Percentiles rank a stretch among this genome's conserved stretches.
Evolutionary conservation across 257 asterid species (phyloP).

Genomic region (Primulina tabacum): DNA sequence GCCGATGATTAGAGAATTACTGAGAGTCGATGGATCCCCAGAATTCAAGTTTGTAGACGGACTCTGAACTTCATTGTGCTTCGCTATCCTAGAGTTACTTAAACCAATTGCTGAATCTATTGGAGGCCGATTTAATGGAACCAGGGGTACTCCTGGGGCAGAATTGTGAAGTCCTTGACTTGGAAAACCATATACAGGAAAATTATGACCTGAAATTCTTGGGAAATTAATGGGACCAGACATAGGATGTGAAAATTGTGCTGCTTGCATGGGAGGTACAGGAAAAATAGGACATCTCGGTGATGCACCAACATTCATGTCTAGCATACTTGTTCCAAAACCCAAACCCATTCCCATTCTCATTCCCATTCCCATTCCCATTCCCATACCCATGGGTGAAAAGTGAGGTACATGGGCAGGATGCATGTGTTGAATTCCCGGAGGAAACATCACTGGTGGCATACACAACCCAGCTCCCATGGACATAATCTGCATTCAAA

Average conservation of each 20-base stretch:
- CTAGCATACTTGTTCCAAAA: conserved; percentile 69
- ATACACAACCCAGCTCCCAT: conserved; percentile 88
- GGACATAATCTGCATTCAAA: conserved; percentile 72
- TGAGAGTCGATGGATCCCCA: conserved; percentile 26
- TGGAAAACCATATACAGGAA: conserved; percentile 52
- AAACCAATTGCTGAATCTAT: conserved; percentile 34
- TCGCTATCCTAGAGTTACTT: conserved; percentile 30
- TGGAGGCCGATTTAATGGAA: conserved; percentile 43
- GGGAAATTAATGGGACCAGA: conserved; percentile 44
- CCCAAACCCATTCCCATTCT: conserved; percentile 63
- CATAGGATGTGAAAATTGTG: conserved; percentile 47
- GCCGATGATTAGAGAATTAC: conserved; percentile 28
- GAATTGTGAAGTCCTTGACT: conserved; percentile 52
- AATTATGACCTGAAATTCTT: conserved; percentile 47
- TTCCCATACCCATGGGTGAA: conserved; percentile 64
- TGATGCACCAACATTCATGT: conserved; percentile 61
- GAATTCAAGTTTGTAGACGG: conserved; percentile 35
- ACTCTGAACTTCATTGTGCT: conserved; percentile 32
- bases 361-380: conserved; percentile 71
- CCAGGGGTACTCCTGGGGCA: conserved; percentile 41
- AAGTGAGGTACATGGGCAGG: conserved; percentile 66
- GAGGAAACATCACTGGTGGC: conserved; percentile 80
- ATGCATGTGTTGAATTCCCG: conserved; percentile 69
- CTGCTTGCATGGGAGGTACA: conserved; percentile 45
- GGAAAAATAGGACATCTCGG: conserved; percentile 58